A percentile compares a stretch with the other conserved stretches of the same genome.
Evolutionary conservation across 495 filamentous ascomycete species (phyloP).

Genomic region (Trichoderma orchidacearum): DNA sequence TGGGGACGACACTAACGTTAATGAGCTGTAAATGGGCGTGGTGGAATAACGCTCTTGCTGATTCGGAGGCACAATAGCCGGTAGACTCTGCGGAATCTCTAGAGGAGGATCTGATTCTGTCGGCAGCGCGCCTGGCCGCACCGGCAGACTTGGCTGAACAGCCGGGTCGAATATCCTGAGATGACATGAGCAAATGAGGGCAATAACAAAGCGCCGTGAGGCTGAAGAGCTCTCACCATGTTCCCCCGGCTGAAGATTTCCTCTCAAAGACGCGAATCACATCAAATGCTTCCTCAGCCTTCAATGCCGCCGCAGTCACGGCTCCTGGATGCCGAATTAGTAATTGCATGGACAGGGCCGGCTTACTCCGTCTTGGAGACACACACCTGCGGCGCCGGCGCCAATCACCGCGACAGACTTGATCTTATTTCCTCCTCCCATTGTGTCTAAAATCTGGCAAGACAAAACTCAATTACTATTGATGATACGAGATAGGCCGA

Average conservation of each 20-base stretch:
- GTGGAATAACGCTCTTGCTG: slow-evolving; percentile 25
- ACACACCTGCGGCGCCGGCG: slow-evolving; percentile 33
- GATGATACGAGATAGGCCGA: background rate
- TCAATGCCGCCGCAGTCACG: slow-evolving; percentile 27
- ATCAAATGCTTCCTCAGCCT: slow-evolving; percentile 35
- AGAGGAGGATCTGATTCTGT: slow-evolving; percentile 27
- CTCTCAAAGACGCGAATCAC: slow-evolving; percentile 35
- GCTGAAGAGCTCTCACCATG: slow-evolving; percentile 25
- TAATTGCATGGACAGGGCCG: background rate
- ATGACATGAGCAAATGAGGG: background rate
- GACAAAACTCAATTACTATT: background rate
- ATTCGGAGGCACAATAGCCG: slow-evolving; percentile 19
- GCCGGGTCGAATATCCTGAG: slow-evolving; percentile 32
- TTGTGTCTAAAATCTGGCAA: background rate
- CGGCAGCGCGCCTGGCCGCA: slow-evolving; percentile 25
- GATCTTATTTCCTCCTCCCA: slow-evolving; percentile 14
- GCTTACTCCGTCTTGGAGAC: background rate
- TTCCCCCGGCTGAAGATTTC: slow-evolving; percentile 29
- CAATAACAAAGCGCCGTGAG: too few relatives aligned
- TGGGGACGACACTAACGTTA: slow-evolving; percentile 33
- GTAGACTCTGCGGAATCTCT: slow-evolving; percentile 22
- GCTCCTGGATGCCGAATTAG: slow-evolving; percentile 18
- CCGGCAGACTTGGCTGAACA: slow-evolving; percentile 10
- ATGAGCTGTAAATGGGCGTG: slow-evolving; percentile 30
- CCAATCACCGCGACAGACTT: slow-evolving; percentile 38